Conservation (phyloP, 2,329 filamentous ascomycete genomes). For the Pseudophaeomoniella oleicola region DNA sequence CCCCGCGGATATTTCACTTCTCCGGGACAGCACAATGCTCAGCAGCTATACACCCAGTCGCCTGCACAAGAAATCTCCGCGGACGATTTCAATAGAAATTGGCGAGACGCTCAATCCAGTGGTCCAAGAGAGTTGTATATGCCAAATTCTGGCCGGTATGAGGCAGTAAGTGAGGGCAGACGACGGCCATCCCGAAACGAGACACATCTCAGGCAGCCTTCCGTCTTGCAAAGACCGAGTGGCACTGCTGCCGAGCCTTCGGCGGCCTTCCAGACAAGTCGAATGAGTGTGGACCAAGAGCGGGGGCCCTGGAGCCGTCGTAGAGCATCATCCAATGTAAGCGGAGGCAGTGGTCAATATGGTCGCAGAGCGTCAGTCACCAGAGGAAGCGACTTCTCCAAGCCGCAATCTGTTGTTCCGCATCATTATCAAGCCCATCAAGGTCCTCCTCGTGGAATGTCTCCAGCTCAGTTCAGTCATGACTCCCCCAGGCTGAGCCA, state of each 20-base stretch:
- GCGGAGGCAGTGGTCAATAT: constrained; percentile 63
- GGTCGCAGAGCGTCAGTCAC: constrained; percentile 48
- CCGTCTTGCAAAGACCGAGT: constrained; percentile 61
- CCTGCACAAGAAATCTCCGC: constrained; percentile 73
- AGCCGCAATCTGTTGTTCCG: background rate
- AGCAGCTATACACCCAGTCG: constrained; percentile 35
- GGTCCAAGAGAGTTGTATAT: constrained; percentile 73
- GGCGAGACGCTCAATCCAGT: constrained; percentile 54
- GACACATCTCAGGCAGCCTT: constrained; percentile 52
- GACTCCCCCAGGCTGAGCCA: background rate
- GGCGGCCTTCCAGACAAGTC: constrained; percentile 67
- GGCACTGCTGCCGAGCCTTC: constrained; percentile 67
- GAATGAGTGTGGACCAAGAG: constrained; percentile 51
- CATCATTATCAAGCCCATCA: background rate
- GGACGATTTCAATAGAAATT: constrained; percentile 81
- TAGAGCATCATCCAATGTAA: constrained; percentile 81
- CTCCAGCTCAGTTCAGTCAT: background rate
- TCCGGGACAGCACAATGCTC: constrained; percentile 42
- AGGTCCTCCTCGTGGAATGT: background rate
- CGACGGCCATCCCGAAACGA: constrained; percentile 57
- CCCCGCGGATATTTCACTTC: constrained; percentile 34
- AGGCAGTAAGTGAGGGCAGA: constrained; percentile 65
- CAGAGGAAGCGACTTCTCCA: constrained; percentile 26
- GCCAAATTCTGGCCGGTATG: constrained; percentile 86
- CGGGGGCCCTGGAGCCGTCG: constrained; percentile 52